Evolutionary conservation across 2,329 filamentous ascomycete genomes (phyloP).

Genomic region (Aspergillus pseudoviridinutans): DNA sequence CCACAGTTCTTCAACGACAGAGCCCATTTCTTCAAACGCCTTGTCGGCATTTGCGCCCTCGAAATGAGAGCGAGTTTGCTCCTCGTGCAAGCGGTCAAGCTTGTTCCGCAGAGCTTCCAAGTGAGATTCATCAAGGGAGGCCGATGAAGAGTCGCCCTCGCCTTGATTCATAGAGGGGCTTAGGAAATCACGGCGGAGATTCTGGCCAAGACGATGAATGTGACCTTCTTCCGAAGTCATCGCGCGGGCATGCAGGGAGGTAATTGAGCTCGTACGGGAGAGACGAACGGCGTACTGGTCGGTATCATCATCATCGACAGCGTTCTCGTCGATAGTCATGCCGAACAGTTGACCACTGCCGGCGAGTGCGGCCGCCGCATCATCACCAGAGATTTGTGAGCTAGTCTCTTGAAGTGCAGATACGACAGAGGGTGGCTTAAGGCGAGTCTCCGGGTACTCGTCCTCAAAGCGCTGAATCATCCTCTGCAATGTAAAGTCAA

Average conservation of each 20-base stretch:
- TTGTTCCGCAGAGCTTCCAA: slow-evolving; percentile 44
- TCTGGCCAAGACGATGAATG: slow-evolving; percentile 65
- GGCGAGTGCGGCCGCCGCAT: slow-evolving; percentile 17
- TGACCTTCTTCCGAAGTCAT: slow-evolving; percentile 66
- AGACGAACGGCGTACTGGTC: slow-evolving; percentile 46
- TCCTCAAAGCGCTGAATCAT: slow-evolving; percentile 97
- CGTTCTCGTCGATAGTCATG: slow-evolving; percentile 29
- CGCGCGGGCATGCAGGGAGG: slow-evolving; percentile 63
- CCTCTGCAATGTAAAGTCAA: slow-evolving; percentile 80
- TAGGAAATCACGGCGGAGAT: slow-evolving; percentile 61
- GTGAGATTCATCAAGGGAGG: slow-evolving; percentile 37
- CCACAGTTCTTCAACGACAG: slow-evolving; percentile 44
- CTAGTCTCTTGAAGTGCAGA: slow-evolving; percentile 22
- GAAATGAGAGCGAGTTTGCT: slow-evolving; percentile 39
- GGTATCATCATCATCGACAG: slow-evolving; percentile 40
- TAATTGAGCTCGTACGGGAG: slow-evolving; percentile 61
- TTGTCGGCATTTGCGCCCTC: slow-evolving; percentile 37
- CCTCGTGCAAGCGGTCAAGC: slow-evolving; percentile 41
- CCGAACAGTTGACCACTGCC: slow-evolving; percentile 30
- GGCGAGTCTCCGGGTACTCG: slow-evolving; percentile 85
- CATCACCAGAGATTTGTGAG: slow-evolving; percentile 35
- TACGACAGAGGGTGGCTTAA: slow-evolving; percentile 28
- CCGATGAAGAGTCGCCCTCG: slow-evolving; percentile 30
- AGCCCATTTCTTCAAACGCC: slow-evolving; percentile 41
- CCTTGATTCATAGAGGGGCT: slow-evolving; percentile 43